Percentiles rank a stretch among this genome's conserved stretches.
Evolutionary conservation across 2,329 filamentous ascomycete genomes (phyloP).

Genomic region (Cadophora sp.): DNA sequence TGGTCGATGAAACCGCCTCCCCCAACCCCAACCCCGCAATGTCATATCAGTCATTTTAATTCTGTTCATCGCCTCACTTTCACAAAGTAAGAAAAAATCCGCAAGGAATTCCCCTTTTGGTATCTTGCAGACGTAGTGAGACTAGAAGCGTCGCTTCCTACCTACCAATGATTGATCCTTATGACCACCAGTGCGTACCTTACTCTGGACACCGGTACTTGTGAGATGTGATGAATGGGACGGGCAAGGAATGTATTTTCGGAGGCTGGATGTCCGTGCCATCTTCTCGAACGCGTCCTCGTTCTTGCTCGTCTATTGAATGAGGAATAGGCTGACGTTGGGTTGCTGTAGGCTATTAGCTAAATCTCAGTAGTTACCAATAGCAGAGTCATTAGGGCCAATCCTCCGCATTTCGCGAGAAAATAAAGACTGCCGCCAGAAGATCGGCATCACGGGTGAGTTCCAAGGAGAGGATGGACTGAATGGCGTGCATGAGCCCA

Average conservation of each 20-base stretch:
- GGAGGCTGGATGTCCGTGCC: constrained; percentile 4
- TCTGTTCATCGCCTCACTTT: neutral
- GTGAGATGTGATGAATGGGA: neutral
- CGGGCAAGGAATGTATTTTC: neutral
- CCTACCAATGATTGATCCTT: too few relatives aligned
- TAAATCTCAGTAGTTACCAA: too few relatives aligned
- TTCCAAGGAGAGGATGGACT: neutral
- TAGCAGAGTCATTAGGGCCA: too few relatives aligned
- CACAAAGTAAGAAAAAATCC: neutral
- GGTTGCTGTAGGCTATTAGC: neutral
- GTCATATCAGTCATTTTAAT: neutral
- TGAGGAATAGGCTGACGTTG: neutral
- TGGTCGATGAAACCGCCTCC: constrained; percentile 9
- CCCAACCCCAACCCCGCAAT: neutral
- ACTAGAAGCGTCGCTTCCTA: neutral
- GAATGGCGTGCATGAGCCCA: neutral
- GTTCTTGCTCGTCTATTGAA: neutral
- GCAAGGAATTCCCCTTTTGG: neutral
- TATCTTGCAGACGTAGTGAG: neutral
- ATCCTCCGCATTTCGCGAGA: neutral
- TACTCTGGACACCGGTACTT: neutral
- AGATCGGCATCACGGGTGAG: neutral
- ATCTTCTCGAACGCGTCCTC: neutral
- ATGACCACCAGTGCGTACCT: neutral
- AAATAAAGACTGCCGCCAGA: neutral